phyloP scores from a whole-genome alignment of 2,329 filamentous ascomycete genomes.

The Coleophoma cylindrospora region DNA sequence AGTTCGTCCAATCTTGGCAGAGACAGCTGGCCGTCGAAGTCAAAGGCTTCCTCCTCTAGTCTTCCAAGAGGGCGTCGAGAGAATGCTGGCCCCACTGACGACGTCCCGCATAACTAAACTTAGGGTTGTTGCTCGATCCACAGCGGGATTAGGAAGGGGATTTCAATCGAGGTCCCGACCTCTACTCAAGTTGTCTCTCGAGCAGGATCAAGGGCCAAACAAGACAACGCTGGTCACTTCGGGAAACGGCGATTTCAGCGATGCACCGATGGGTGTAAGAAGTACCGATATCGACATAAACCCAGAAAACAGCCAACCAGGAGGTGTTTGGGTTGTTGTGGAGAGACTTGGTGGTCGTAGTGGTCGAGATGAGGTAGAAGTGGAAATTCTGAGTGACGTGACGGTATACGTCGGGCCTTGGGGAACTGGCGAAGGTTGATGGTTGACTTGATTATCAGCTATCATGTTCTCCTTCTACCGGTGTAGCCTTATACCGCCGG shows the following conservation, averaged over 20 bases:
- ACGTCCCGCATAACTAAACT: constrained; percentile 17
- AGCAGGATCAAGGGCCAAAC: constrained; percentile 67
- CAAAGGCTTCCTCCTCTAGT: constrained; percentile 49
- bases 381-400: constrained; percentile 41
- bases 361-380: constrained; percentile 42
- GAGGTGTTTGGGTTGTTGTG: constrained; percentile 73
- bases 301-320: constrained; percentile 48
- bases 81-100: constrained; percentile 32
- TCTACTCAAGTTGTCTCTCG: constrained; percentile 65
- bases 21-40: constrained; percentile 70
- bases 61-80: constrained; percentile 44
- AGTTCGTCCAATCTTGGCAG: constrained; percentile 59
- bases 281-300: constrained; percentile 72
- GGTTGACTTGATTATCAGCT: neutral
- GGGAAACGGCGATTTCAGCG: constrained; percentile 69
- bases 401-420: constrained; percentile 26
- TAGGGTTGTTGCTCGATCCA: constrained; percentile 23
- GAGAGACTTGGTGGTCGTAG: constrained; percentile 62
- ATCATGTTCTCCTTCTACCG: no score
- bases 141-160: neutral
- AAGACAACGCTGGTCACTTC: constrained; percentile 60
- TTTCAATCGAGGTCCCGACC: constrained; percentile 22
- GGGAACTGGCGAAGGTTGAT: constrained; percentile 20
- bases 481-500: no score
- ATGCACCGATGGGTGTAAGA: constrained; percentile 60